Conservation (phyloP, 2,329 filamentous ascomycete species). For the Colletotrichum tofieldiae region DNA sequence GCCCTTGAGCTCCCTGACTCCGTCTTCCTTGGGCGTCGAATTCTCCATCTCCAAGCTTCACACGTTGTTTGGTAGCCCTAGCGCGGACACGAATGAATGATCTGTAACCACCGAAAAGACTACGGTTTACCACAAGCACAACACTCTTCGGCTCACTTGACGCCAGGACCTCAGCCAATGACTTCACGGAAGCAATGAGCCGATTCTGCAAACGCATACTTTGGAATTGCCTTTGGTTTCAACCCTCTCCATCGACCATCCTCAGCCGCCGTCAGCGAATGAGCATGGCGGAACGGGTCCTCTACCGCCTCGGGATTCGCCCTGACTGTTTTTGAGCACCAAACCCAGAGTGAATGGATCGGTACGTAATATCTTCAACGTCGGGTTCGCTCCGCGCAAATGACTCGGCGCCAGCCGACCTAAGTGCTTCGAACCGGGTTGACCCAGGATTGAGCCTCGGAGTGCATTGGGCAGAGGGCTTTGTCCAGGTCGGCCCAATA, state of each 20-base stretch:
- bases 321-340: not conserved
- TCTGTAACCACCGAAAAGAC: not conserved
- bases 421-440: slow-evolving; percentile 29
- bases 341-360: not conserved
- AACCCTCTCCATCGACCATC: slow-evolving; percentile 2
- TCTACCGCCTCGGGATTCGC: slow-evolving; percentile 5
- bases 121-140: not conserved
- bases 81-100: not conserved
- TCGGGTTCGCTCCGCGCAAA: slow-evolving; percentile 28
- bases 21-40: not conserved
- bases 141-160: not conserved
- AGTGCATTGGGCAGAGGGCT: slow-evolving; percentile 2
- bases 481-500: slow-evolving; percentile 16
- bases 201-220: not conserved
- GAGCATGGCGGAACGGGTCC: slow-evolving; percentile 10
- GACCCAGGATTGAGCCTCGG: slow-evolving; percentile 31
- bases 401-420: slow-evolving; percentile 40
- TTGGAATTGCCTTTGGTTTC: slow-evolving; percentile 9
- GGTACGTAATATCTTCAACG: slow-evolving; percentile 32
- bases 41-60: not conserved
- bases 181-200: not conserved
- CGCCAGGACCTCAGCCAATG: not conserved
- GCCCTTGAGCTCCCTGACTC: slow-evolving; percentile 15
- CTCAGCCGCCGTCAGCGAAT: slow-evolving; percentile 12
- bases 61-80: not conserved